Conservation (phyloP, 192 early-diverging fungal species). For the Geranomyces michiganensis region DNA sequence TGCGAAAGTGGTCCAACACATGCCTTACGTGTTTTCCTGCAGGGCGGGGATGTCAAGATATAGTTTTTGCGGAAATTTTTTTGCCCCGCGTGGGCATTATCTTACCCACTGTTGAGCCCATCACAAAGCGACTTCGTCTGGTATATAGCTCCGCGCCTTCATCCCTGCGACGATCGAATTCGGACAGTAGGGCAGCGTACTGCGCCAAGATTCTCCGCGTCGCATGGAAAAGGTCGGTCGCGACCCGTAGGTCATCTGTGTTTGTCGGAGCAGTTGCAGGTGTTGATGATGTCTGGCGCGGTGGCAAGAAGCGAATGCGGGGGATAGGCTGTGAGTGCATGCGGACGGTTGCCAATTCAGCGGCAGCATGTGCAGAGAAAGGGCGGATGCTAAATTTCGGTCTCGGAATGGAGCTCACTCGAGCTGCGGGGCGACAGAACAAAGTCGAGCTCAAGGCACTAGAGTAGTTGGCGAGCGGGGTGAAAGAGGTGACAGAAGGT, state of each 20-base stretch:
- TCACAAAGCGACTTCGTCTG: neutral
- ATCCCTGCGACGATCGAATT: neutral
- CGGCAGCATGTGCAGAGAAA: no score
- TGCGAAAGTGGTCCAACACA: constrained; percentile 33
- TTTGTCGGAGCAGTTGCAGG: neutral
- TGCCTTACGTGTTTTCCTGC: constrained; percentile 36
- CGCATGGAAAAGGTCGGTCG: neutral
- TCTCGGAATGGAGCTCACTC: no score
- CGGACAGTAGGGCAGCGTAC: neutral
- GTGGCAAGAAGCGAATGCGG: constrained; percentile 1
- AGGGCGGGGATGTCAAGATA: neutral
- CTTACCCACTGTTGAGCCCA: constrained; percentile 13
- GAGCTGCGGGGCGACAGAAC: no score
- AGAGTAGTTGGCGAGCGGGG: no score
- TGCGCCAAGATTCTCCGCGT: neutral
- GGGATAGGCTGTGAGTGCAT: neutral
- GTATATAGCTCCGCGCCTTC: neutral
- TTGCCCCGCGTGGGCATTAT: neutral
- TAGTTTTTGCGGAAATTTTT: neutral
- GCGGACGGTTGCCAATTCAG: no score
- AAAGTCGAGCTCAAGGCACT: no score
- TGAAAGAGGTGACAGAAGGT: no score
- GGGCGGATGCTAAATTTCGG: no score
- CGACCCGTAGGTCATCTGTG: neutral
- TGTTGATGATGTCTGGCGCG: neutral